Percentiles rank a stretch among this genome's conserved stretches.
Conservation (phyloP, 164 flowering plant genomes). For the Tinospora cordifolia region DNA sequence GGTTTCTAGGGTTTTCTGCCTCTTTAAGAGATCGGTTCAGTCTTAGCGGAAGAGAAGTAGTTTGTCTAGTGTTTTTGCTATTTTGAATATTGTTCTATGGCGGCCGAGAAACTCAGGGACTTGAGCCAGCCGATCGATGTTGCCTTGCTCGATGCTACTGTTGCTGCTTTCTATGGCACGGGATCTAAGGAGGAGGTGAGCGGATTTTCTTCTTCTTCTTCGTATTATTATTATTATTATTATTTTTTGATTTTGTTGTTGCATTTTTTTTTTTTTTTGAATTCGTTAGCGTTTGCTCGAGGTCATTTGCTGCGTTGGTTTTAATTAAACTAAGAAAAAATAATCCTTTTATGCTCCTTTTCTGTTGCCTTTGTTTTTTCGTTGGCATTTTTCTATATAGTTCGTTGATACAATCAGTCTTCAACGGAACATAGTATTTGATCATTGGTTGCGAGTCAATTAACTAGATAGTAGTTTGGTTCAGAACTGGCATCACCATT, state of each 20-base stretch:
- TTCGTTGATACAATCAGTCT: neutral
- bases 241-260: neutral
- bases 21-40: neutral
- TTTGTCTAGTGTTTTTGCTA: neutral
- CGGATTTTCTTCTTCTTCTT: neutral
- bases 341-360: neutral
- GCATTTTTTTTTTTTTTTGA: neutral
- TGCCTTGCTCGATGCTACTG: conserved; percentile 86
- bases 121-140: conserved; percentile 92
- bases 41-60: neutral
- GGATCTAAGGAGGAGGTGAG: conserved; percentile 95
- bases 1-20: conserved; percentile 11
- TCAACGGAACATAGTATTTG: neutral
- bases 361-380: neutral
- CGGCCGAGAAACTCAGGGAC: conserved; percentile 89
- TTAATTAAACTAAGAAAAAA: neutral
- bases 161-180: conserved; percentile 93
- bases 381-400: neutral
- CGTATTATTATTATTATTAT: no score
- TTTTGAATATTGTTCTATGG: conserved; percentile 32
- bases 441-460: neutral
- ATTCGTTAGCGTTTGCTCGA: neutral
- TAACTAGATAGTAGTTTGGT: neutral
- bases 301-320: neutral
- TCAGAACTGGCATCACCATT: neutral